phyloP scores from a whole-genome alignment of 2,329 filamentous ascomycete species.

The Colletotrichum tamarilloi region DNA sequence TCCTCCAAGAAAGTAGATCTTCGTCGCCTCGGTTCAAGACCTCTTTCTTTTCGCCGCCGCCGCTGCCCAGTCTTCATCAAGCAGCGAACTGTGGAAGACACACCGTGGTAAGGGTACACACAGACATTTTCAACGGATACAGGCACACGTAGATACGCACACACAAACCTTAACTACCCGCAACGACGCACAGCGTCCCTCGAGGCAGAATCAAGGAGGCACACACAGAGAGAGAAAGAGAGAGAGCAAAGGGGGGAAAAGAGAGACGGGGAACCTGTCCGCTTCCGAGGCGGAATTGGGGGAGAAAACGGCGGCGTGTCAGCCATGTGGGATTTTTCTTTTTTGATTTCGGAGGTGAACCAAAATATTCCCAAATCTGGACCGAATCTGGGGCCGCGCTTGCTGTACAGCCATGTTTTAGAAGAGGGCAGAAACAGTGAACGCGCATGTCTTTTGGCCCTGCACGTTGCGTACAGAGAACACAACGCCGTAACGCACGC shows the following conservation, averaged over 20 bases:
- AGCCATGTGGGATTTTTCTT: background rate
- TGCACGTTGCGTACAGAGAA: constrained; percentile 9
- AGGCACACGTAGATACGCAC: background rate
- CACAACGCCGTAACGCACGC: background rate
- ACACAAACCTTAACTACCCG: background rate
- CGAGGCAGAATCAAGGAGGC: background rate
- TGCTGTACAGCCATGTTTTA: constrained; percentile 19
- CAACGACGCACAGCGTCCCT: background rate
- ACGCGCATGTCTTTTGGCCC: constrained; percentile 13
- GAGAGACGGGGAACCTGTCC: background rate
- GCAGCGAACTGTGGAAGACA: background rate
- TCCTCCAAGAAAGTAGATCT: constrained; percentile 10
- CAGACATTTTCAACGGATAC: background rate
- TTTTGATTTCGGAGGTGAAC: background rate
- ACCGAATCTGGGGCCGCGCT: background rate
- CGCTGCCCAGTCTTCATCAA: background rate
- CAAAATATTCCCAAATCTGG: background rate
- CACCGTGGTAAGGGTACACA: background rate
- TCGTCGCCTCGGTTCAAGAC: constrained; percentile 4
- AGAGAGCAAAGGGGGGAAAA: too few relatives aligned
- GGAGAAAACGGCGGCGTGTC: constrained; percentile 5
- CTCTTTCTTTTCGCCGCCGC: background rate
- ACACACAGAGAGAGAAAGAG: too few relatives aligned
- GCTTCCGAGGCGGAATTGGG: constrained; percentile 7
- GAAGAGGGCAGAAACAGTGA: constrained; percentile 22